These are phyloP conservation scores for Candida neerlandica DNA, from an alignment of 1,139 yeast genomes.

Conservation along the genomic window DNA sequence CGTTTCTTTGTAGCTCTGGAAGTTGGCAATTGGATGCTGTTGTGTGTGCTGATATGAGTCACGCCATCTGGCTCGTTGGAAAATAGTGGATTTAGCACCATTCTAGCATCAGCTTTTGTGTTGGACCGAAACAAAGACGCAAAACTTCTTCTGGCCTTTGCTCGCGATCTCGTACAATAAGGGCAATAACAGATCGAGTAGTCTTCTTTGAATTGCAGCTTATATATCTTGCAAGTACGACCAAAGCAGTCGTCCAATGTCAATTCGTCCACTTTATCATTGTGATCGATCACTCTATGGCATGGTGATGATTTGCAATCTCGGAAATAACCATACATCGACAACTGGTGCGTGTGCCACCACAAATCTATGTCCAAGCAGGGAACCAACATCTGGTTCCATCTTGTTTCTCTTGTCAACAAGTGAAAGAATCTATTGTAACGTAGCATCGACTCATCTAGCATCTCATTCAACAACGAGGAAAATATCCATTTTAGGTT, in stretches of 20 bases:
- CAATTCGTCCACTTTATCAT: constrained; percentile 18
- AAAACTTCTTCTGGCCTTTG: neutral
- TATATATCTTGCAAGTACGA: constrained; percentile 18
- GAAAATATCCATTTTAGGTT: constrained; percentile 30
- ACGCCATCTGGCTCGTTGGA: constrained; percentile 8
- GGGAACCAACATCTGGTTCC: constrained; percentile 28
- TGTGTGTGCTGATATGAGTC: constrained; percentile 24
- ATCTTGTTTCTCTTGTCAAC: constrained; percentile 13
- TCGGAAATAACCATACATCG: constrained; percentile 25
- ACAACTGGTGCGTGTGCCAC: constrained; percentile 45
- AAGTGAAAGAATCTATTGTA: constrained; percentile 30
- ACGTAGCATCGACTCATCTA: constrained; percentile 24
- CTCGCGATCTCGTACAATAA: constrained; percentile 13
- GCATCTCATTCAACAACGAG: constrained; percentile 20
- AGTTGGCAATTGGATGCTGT: constrained; percentile 18
- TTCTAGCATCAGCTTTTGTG: neutral
- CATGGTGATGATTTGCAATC: constrained; percentile 19
- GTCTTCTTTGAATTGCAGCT: constrained; percentile 14
- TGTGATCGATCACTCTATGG: constrained; percentile 19
- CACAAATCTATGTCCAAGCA: constrained; percentile 42
- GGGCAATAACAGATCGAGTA: constrained; percentile 21
- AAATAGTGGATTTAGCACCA: constrained; percentile 8
- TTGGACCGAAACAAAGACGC: neutral
- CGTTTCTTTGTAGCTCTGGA: neutral
- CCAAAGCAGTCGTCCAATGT: constrained; percentile 15